These are phyloP conservation scores for Bonia amplexicaulis DNA, from an alignment of 176 grass and related monocot species.

Conservation along the genomic window DNA sequence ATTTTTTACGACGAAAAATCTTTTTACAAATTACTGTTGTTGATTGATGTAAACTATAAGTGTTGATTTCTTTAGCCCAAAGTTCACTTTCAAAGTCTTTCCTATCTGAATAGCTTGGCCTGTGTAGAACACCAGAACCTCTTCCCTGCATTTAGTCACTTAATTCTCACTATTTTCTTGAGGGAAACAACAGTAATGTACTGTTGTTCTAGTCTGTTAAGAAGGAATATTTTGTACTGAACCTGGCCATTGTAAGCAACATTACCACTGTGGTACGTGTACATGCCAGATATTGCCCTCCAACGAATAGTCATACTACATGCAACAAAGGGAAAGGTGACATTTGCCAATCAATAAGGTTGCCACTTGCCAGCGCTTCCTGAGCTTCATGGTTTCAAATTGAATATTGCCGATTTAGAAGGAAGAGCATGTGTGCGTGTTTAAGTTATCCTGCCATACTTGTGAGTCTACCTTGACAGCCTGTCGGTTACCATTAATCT, in stretches of 20 bases:
- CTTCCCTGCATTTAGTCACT: neutral
- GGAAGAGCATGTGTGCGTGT: neutral
- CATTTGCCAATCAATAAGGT: constrained; percentile 15
- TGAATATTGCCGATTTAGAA: neutral
- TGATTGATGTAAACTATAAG: neutral
- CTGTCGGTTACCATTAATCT: neutral
- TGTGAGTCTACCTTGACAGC: neutral
- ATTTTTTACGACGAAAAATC: neutral
- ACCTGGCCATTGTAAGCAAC: neutral
- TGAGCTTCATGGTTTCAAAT: neutral
- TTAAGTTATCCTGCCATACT: neutral
- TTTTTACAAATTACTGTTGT: neutral
- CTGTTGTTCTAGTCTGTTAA: neutral
- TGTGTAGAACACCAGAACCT: neutral
- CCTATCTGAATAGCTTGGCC: neutral
- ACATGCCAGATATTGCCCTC: constrained; percentile 1
- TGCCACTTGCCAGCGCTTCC: neutral
- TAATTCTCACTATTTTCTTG: neutral
- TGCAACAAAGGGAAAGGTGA: constrained; percentile 10
- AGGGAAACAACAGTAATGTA: neutral
- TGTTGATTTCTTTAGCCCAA: neutral
- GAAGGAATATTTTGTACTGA: constrained; percentile 1
- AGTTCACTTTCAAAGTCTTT: neutral
- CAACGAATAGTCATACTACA: neutral
- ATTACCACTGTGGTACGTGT: neutral